Evolutionary conservation across 192 early-diverging fungal genomes (phyloP).

Genomic region (Podila verticillata): DNA sequence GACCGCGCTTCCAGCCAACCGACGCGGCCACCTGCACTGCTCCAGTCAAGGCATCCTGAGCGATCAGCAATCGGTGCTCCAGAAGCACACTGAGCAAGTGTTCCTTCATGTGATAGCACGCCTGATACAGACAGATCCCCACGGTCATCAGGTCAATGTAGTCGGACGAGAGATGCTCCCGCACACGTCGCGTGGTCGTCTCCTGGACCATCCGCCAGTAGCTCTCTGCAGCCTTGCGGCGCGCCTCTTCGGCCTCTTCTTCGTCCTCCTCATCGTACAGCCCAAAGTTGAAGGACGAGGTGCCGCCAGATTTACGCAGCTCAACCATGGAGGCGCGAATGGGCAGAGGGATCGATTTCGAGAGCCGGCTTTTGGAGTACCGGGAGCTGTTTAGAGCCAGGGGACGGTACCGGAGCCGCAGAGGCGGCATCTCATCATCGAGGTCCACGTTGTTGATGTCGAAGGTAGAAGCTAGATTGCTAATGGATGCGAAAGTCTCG

Average conservation of each 20-base stretch:
- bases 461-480: not conserved
- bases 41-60: slow-evolving; percentile 43
- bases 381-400: not conserved
- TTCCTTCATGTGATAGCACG: slow-evolving; percentile 41
- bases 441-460: not conserved
- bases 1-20: slow-evolving; percentile 34
- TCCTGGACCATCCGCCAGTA: slow-evolving; percentile 10
- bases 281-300: not conserved
- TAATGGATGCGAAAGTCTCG: slow-evolving; percentile 27
- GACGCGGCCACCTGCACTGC: slow-evolving; percentile 45
- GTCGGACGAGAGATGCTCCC: slow-evolving; percentile 24
- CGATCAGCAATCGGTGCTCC: slow-evolving; percentile 34
- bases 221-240: not conserved
- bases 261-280: not conserved
- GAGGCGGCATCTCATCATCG: not conserved
- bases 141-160: slow-evolving; percentile 43
- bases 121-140: slow-evolving; percentile 41
- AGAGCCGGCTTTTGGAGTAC: slow-evolving; percentile 4
- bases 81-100: slow-evolving; percentile 11
- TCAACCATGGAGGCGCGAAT: slow-evolving; percentile 25
- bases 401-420: not conserved
- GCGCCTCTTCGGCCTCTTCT: not conserved
- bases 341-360: slow-evolving; percentile 21
- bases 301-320: not conserved
- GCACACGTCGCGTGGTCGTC: slow-evolving; percentile 14